Base-by-base conservation (phyloP, 768 basidiomycete species). In the Trichaptum fuscoviolaceum region DNA sequence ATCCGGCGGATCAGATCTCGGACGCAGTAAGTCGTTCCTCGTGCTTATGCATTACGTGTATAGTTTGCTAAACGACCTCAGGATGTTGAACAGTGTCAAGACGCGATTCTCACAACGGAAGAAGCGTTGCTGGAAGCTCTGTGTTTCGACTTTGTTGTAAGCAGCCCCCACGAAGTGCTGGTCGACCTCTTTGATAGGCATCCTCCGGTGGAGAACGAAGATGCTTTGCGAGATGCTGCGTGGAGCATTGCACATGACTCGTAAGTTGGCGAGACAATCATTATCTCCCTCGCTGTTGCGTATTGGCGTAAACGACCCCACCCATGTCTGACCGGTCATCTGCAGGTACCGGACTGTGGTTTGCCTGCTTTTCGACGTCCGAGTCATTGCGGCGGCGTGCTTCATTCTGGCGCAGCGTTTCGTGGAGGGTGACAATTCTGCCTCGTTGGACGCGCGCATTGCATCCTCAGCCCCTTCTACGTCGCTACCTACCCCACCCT, bases 221-320 rank as follows among this genome's bases (percentile, higher is more conserved):
- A 52, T 52, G 64, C 60, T 30, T 57, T 73, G 34, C 61, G 67
- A 17, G 92, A 93, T 72, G 88, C 85, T 72, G 87, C 91, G 15
- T 95, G 92, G 93, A 91, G 90, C 68, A 80, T 95, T 63, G 89
- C 92, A 17, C 91, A 93, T 76, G 93, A 95, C 79, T 92, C 93
- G 93, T 94, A 67, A 76, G 83, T 83, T 36, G 57, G 35, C 62
- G 57, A 62, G 30, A 27, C 35, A 59, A 26, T 7, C 24, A 63
- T 64, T 25, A 35, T 65, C 57, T 64, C 57, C 62, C 64, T 52
- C 42, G 15, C 42, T 20, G 42, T 52, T 69, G 24, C 57, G 34
- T 36, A 62, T 26, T 57, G 65, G 23, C 59, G 42, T 52, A 52
- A 52, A 52, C 42, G 20, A 20, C 42, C 42, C 42, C 42, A 20